Evolutionary conservation across 805 yeast genomes (phyloP), one percentile per base, ranked within the genome.

Genomic region (Yarrowia deformans): DNA sequence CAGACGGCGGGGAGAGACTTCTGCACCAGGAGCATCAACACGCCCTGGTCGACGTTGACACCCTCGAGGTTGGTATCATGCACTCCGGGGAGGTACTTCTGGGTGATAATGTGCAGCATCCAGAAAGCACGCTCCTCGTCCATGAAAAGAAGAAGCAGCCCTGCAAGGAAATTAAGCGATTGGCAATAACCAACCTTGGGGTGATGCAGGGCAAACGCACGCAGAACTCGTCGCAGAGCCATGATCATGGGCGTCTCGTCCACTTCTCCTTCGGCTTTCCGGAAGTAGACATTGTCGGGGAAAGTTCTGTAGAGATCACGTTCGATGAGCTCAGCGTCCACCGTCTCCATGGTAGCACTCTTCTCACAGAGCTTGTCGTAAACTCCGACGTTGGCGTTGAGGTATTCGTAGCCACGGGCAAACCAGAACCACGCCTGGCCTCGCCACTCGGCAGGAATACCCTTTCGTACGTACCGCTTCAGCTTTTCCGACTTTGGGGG

Each of bases 401-500:
- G 78, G 72, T 84, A 84, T 67, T 90, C 95, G 69, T 87, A 84
- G 2, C 98, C 99, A 34, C 88, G 88, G 9, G 97, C 97, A 78
- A 91, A 94, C 81, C 87, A 89, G 83, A 95, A 94, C 99, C 99
- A 94, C 0, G 98, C 97, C 72, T 86, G 85, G 1, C 99, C 99
- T 72, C 99, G 82, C 98, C 97, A 94, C 76, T 92, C 97, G 0
- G 97, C 93, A 0, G 99, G 98, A 12, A 94, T 88, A 13, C 99
- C 99, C 76, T 90, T 90, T 69, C 98, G 84, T 13, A 95, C 86
- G 74, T 91, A 88, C 70, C 96, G 84, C 75, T 90, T 89, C 40
- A 67, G 56, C 73, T 90, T 91, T 70, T 89, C 93, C 3, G 93
- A 89, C 70, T 84, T 85, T 0, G 94, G 87, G 0, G 97, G 97